These are phyloP conservation scores for Iberis pinnata DNA, from an alignment of 345 rosid species.

Conservation along the genomic window DNA sequence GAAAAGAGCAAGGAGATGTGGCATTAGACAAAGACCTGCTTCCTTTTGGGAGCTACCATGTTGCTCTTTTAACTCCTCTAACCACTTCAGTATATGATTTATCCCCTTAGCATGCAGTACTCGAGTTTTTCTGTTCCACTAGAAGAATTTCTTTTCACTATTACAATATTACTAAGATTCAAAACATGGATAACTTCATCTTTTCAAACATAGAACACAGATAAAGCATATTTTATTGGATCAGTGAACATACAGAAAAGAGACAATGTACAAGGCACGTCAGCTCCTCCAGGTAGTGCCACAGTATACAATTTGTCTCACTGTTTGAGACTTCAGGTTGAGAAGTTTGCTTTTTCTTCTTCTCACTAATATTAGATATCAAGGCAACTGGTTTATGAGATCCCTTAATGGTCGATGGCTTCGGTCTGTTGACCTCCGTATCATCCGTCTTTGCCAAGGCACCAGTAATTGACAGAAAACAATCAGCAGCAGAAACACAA, in stretches of 20 bases:
- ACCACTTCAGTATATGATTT: constrained; percentile 75
- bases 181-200: constrained; percentile 15
- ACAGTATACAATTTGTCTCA: constrained; percentile 45
- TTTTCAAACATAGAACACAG: neutral
- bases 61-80: constrained; percentile 46
- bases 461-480: constrained; percentile 58
- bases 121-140: constrained; percentile 87
- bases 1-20: constrained; percentile 14
- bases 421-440: constrained; percentile 31
- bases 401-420: constrained; percentile 28
- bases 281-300: constrained; percentile 54
- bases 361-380: constrained; percentile 27
- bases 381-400: constrained; percentile 32
- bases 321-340: constrained; percentile 26
- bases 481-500: constrained; percentile 82
- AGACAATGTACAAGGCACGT: constrained; percentile 50
- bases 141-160: constrained; percentile 16
- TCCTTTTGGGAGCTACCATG: constrained; percentile 43
- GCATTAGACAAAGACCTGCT: constrained; percentile 52
- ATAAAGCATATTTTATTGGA: constrained; percentile 8
- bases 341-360: constrained; percentile 33
- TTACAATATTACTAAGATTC: neutral
- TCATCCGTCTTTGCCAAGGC: constrained; percentile 58
- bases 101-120: constrained; percentile 73
- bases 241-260: constrained; percentile 46